These are phyloP conservation scores for Ogataea ramenticola DNA, from an alignment of 805 yeast species.

Conservation along the genomic window DNA sequence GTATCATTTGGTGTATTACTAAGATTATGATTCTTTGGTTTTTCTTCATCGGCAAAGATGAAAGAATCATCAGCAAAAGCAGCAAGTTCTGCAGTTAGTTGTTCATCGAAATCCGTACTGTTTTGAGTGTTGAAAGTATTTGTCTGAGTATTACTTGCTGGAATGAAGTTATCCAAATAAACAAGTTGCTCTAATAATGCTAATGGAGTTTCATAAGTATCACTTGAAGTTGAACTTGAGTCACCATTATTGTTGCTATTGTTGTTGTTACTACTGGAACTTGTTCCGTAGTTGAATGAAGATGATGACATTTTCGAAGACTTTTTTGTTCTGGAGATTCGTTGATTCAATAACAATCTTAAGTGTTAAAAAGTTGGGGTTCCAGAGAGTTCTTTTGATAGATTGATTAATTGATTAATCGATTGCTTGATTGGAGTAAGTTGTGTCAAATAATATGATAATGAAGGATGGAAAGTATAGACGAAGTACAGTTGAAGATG, in stretches of 20 bases:
- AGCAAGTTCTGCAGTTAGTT: slow-evolving; percentile 57
- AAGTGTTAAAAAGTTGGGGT: too few species aligned
- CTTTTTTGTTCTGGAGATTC: not conserved
- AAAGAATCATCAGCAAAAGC: slow-evolving; percentile 81
- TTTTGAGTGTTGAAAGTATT: slow-evolving; percentile 3
- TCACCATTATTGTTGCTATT: not conserved
- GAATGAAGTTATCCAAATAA: slow-evolving; percentile 71
- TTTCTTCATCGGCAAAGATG: slow-evolving; percentile 77
- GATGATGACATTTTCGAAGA: not conserved
- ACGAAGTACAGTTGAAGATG: too few species aligned
- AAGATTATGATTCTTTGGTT: slow-evolving; percentile 31
- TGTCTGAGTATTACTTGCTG: slow-evolving; percentile 26
- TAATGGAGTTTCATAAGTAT: slow-evolving; percentile 26
- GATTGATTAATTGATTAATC: too few species aligned
- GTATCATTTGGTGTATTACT: slow-evolving; percentile 1
- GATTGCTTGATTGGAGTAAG: too few species aligned
- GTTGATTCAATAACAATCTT: too few species aligned
- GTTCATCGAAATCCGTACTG: slow-evolving; percentile 35
- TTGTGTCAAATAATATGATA: too few species aligned
- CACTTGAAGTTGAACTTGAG: slow-evolving; percentile 3
- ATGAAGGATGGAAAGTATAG: too few species aligned
- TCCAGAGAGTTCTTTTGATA: too few species aligned
- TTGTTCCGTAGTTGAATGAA: too few species aligned
- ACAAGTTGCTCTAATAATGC: slow-evolving; percentile 69
- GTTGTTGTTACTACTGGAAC: not conserved